These are phyloP conservation scores for Clarireedia monteithiana DNA, from an alignment of 2,329 filamentous ascomycete species.

Conservation along the genomic window DNA sequence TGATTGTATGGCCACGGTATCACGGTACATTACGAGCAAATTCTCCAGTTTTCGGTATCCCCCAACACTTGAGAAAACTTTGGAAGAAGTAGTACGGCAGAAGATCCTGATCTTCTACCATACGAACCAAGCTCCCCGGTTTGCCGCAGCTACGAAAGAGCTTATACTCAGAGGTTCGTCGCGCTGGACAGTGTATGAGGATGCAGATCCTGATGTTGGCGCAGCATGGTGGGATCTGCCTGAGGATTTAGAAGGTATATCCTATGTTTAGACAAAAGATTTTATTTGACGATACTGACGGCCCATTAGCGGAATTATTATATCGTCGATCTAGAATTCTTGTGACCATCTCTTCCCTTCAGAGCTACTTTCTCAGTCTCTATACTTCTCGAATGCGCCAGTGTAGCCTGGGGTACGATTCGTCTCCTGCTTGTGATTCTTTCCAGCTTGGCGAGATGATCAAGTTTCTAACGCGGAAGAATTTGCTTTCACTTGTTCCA, in stretches of 20 bases:
- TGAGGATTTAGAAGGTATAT: constrained; percentile 54
- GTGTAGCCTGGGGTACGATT: constrained; percentile 69
- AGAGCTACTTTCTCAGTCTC: constrained; percentile 56
- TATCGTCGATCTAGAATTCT: constrained; percentile 59
- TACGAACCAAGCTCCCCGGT: constrained; percentile 52
- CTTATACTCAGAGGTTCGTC: constrained; percentile 58
- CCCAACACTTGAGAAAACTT: constrained; percentile 37
- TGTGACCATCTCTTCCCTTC: constrained; percentile 61
- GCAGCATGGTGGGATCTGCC: constrained; percentile 67
- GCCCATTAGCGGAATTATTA: constrained; percentile 51
- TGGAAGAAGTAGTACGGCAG: constrained; percentile 60
- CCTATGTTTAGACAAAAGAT: neutral
- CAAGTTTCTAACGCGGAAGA: constrained; percentile 57
- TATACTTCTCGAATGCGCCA: constrained; percentile 62
- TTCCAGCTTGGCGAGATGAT: constrained; percentile 75
- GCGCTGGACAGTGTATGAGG: constrained; percentile 29
- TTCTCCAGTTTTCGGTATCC: constrained; percentile 46
- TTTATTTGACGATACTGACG: constrained; percentile 8
- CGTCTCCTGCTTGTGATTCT: constrained; percentile 63
- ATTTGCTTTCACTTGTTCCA: constrained; percentile 52
- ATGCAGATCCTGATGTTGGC: constrained; percentile 29
- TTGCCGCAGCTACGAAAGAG: constrained; percentile 55
- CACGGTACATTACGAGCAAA: constrained; percentile 42
- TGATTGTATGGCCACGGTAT: constrained; percentile 51
- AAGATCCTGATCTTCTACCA: constrained; percentile 61